Percentiles rank a stretch among this genome's conserved stretches.
Conservation (phyloP, 2,329 filamentous ascomycete species). For the Monilinia vaccinii-corymbosi region DNA sequence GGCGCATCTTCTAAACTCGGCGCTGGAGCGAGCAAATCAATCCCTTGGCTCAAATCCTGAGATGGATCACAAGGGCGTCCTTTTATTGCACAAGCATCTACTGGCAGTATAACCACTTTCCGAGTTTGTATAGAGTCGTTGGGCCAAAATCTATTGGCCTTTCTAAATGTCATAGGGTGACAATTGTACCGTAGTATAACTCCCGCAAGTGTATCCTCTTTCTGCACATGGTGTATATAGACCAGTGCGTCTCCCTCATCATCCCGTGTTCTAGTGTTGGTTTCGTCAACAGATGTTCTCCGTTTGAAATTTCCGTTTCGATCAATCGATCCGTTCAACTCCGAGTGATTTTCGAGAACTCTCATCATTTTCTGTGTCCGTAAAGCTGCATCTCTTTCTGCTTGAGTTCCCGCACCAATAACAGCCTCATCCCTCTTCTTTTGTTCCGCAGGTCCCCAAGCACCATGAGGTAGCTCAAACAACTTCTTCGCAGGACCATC, state of each 20-base stretch:
- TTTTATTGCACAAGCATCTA: slow-evolving; percentile 80
- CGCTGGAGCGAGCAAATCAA: slow-evolving; percentile 45
- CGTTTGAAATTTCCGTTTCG: slow-evolving; percentile 26
- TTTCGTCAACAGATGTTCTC: slow-evolving; percentile 26
- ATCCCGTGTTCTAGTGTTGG: slow-evolving; percentile 32
- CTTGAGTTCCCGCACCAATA: slow-evolving; percentile 45
- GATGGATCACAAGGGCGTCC: slow-evolving; percentile 56
- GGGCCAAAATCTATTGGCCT: slow-evolving; percentile 89
- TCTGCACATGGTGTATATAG: slow-evolving; percentile 79
- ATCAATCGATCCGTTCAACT: slow-evolving; percentile 49
- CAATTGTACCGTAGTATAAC: slow-evolving; percentile 87
- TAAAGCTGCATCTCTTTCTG: slow-evolving; percentile 44
- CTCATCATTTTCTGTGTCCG: slow-evolving; percentile 49
- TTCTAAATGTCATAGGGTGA: slow-evolving; percentile 70
- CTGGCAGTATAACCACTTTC: slow-evolving; percentile 72
- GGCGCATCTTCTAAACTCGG: slow-evolving; percentile 32
- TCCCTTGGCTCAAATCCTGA: slow-evolving; percentile 30
- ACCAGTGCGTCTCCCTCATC: slow-evolving; percentile 70
- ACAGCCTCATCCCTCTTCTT: slow-evolving; percentile 19
- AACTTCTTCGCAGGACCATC: slow-evolving; percentile 11
- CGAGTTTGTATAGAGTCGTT: slow-evolving; percentile 83
- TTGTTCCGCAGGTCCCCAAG: slow-evolving; percentile 25
- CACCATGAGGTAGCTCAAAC: slow-evolving; percentile 15
- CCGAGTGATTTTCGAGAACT: slow-evolving; percentile 51
- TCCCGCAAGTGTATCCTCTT: slow-evolving; percentile 80